Percentiles rank a stretch among this genome's conserved stretches.
Evolutionary conservation across 2,329 filamentous ascomycete genomes (phyloP).

Genomic region (Sporothrix brasiliensis): DNA sequence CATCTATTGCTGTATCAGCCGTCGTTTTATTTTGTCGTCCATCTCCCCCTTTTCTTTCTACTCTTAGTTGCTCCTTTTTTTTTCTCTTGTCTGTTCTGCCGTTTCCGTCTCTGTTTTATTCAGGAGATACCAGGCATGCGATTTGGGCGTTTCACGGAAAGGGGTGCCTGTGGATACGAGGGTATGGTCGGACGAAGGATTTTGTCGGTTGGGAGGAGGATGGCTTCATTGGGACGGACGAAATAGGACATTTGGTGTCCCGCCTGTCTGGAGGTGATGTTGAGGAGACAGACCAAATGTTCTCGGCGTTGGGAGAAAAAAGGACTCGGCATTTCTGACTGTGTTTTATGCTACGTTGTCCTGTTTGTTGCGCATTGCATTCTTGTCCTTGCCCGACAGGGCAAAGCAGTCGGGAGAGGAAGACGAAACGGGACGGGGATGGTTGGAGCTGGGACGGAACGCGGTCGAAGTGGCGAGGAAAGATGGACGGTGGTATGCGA

Average conservation of each 20-base stretch:
- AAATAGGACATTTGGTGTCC: not conserved
- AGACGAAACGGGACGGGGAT: too few species aligned
- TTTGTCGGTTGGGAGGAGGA: too few species aligned
- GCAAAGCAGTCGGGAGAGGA: too few species aligned
- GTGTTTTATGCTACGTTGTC: not conserved
- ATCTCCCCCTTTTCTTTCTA: not conserved
- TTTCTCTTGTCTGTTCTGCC: not conserved
- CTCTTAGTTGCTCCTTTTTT: not conserved
- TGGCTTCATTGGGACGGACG: not conserved
- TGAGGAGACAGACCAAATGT: not conserved
- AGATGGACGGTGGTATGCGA: too few species aligned
- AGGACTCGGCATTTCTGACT: not conserved
- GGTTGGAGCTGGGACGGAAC: too few species aligned
- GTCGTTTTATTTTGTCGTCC: not conserved
- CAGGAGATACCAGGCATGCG: conserved; percentile 18
- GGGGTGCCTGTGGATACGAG: not conserved
- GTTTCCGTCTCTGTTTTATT: conserved; percentile 5
- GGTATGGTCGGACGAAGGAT: not conserved
- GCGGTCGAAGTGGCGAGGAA: too few species aligned
- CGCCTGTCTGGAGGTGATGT: not conserved
- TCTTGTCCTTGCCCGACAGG: too few species aligned
- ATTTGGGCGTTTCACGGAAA: conserved; percentile 15
- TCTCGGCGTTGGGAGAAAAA: conserved; percentile 1
- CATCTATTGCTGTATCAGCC: not conserved
- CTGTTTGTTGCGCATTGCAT: too few species aligned